phyloP scores from a whole-genome alignment of 495 filamentous ascomycete species.

The Xylaria intraflava region DNA sequence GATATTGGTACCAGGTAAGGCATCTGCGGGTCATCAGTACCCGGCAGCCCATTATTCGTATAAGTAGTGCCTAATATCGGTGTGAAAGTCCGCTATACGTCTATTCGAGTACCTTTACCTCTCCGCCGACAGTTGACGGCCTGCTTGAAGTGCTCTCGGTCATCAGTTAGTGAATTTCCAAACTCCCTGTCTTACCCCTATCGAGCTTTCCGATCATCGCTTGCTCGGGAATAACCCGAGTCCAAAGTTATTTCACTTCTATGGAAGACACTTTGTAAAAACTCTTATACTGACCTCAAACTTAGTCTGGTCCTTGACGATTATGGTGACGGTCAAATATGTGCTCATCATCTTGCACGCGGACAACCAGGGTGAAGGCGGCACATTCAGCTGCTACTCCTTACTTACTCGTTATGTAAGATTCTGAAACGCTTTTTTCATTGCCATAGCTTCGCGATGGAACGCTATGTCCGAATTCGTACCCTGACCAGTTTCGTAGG shows the following conservation, averaged over 20 bases:
- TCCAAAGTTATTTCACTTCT: neutral
- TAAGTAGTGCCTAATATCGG: neutral
- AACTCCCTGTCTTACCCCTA: neutral
- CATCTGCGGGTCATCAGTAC: neutral
- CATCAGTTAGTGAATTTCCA: conserved; percentile 41
- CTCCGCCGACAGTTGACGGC: conserved; percentile 50
- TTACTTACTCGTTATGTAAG: conserved; percentile 63
- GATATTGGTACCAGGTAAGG: conserved; percentile 61
- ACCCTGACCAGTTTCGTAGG: conserved; percentile 22
- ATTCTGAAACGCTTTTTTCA: neutral
- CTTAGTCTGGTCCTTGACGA: conserved; percentile 57
- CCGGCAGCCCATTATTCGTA: neutral
- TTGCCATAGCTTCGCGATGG: no score
- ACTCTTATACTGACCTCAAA: neutral
- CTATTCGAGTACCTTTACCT: conserved; percentile 61
- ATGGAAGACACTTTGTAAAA: neutral
- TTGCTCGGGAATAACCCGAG: neutral
- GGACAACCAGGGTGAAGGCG: conserved; percentile 73
- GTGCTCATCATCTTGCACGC: conserved; percentile 60
- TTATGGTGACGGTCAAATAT: conserved; percentile 73
- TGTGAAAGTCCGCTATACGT: conserved; percentile 57
- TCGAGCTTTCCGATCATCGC: neutral
- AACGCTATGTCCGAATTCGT: neutral
- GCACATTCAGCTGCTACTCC: conserved; percentile 67
- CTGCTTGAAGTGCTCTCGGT: conserved; percentile 65